Conservation (phyloP, 129 eudicot genomes). For the Dittrichia graveolens region DNA sequence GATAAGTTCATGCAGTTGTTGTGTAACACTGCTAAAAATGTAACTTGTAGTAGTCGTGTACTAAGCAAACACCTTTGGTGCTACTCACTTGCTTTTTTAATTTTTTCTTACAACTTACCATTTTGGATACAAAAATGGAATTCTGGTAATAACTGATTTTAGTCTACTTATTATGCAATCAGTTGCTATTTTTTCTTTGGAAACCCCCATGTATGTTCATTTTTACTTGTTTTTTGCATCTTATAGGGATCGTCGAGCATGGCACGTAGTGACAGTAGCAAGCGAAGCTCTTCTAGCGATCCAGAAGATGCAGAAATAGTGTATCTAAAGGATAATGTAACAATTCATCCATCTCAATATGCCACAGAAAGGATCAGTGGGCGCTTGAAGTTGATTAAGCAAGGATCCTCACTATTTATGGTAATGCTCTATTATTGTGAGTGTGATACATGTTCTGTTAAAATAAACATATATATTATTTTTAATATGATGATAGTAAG, state of each 20-base stretch:
- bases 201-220: conserved; percentile 10
- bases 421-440: conserved; percentile 39
- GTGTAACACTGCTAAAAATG: conserved; percentile 1
- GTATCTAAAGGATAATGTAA: conserved; percentile 73
- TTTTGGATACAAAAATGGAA: not conserved
- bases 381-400: conserved; percentile 80
- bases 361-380: conserved; percentile 89
- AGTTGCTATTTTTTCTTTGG: not conserved
- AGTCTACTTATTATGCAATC: not conserved
- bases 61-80: conserved; percentile 10
- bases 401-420: conserved; percentile 64
- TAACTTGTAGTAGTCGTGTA: conserved; percentile 17
- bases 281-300: conserved; percentile 51
- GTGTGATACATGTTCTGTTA: conserved; percentile 13
- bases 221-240: conserved; percentile 12
- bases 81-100: not conserved
- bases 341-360: conserved; percentile 89
- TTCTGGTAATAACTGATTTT: not conserved
- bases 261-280: conserved; percentile 58
- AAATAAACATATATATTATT: no score
- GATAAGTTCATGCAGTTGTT: conserved; percentile 12
- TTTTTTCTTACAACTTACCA: not conserved
- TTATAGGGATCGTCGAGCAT: conserved; percentile 57
- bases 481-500: conserved; percentile 12
- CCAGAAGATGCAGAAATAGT: conserved; percentile 70